Percentiles rank a stretch among this genome's conserved stretches.
phyloP scores from a whole-genome alignment of 2,329 filamentous ascomycete genomes.

The Fusarium virguliforme region DNA sequence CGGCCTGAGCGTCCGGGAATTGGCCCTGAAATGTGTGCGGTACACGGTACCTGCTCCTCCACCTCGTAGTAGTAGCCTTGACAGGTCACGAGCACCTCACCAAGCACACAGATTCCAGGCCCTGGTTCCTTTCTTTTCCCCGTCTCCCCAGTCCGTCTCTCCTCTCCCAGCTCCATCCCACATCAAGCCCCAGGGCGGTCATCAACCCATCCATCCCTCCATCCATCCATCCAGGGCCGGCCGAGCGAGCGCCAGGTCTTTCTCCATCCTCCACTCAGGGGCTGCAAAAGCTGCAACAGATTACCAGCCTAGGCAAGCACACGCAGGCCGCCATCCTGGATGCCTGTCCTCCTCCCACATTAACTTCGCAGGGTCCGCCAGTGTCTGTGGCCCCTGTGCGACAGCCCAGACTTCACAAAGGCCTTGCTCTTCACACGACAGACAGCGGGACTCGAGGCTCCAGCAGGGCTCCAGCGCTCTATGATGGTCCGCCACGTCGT shows the following conservation, averaged over 20 bases:
- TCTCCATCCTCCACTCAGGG: slow-evolving; percentile 41
- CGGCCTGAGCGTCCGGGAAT: slow-evolving; percentile 30
- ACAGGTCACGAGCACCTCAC: slow-evolving; percentile 11
- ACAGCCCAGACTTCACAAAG: slow-evolving; percentile 26
- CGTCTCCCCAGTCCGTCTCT: slow-evolving; percentile 4
- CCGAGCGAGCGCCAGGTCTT: slow-evolving; percentile 13
- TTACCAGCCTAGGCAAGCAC: slow-evolving; percentile 30
- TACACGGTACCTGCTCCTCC: slow-evolving; percentile 13
- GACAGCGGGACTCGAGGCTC: slow-evolving; percentile 28
- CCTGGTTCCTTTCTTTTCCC: slow-evolving; percentile 11
- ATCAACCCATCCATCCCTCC: slow-evolving; percentile 16
- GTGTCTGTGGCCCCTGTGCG: slow-evolving; percentile 26
- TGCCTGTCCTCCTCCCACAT: slow-evolving; percentile 13
- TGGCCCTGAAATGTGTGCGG: slow-evolving; percentile 17
- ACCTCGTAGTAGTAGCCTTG: slow-evolving; percentile 1
- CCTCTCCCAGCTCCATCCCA: slow-evolving; percentile 13
- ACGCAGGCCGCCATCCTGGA: slow-evolving; percentile 16
- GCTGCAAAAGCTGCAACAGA: slow-evolving; percentile 22
- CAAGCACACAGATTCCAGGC: slow-evolving; percentile 17
- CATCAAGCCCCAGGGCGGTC: slow-evolving; percentile 23
- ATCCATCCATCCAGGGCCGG: slow-evolving; percentile 29
- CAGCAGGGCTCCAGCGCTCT: slow-evolving; percentile 33
- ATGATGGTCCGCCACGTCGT: slow-evolving; percentile 44
- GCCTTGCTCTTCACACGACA: slow-evolving; percentile 27
- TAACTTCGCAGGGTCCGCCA: slow-evolving; percentile 20